Percentiles rank a stretch among this genome's conserved stretches.
These are phyloP conservation scores for Ceratocystis diversiconidia DNA, from an alignment of 2,329 filamentous ascomycete species.

Conservation along the genomic window DNA sequence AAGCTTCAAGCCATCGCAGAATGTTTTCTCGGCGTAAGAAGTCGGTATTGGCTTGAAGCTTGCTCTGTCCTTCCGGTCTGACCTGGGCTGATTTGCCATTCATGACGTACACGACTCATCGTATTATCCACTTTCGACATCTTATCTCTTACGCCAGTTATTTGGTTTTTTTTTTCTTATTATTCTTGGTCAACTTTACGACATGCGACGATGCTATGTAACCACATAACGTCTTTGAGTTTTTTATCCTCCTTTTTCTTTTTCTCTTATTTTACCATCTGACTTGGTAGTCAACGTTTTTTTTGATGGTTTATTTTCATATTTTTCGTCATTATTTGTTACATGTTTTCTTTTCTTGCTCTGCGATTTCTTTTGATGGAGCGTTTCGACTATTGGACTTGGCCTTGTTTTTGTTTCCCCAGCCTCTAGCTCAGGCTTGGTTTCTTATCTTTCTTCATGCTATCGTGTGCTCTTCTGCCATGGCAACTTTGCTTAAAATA, in stretches of 20 bases:
- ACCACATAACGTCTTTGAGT: neutral
- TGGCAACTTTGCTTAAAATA: neutral
- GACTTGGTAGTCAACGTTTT: neutral
- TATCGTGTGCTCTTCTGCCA: neutral
- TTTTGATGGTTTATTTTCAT: neutral
- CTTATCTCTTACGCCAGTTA: neutral
- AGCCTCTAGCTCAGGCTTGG: neutral
- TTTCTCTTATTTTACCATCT: neutral
- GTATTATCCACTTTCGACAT: slow-evolving; percentile 6
- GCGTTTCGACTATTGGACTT: neutral
- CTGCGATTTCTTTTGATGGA: neutral
- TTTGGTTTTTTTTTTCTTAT: slow-evolving; percentile 3
- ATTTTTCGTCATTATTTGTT: neutral
- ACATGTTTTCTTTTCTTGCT: neutral
- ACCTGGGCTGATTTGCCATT: neutral
- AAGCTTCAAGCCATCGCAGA: slow-evolving; percentile 18
- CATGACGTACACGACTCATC: slow-evolving; percentile 4
- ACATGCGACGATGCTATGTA: slow-evolving; percentile 3
- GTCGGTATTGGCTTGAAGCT: slow-evolving; percentile 10
- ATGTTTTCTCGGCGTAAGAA: slow-evolving; percentile 18
- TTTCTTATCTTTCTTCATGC: neutral
- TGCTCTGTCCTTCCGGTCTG: neutral
- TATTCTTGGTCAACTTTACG: slow-evolving; percentile 7
- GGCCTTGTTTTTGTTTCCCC: neutral
- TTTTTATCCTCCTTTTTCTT: neutral